phyloP scores from a whole-genome alignment of 2,329 filamentous ascomycete species.

The Cercospora nicotianae region DNA sequence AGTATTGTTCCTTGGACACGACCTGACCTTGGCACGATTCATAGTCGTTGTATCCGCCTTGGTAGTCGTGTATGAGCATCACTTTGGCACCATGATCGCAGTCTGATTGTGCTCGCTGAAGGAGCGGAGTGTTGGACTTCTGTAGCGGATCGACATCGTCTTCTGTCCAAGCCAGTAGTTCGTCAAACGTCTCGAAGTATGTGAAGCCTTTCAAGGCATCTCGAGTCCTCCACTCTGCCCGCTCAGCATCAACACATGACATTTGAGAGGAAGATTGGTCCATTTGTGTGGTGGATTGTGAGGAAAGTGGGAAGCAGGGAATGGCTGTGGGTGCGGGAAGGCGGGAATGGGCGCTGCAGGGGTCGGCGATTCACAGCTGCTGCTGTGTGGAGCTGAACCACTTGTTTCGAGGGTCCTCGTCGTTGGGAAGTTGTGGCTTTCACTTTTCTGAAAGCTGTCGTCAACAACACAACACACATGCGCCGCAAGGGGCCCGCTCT shows the following conservation, averaged over 20 bases:
- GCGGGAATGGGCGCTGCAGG: conserved; percentile 7
- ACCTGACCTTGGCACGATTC: conserved; percentile 40
- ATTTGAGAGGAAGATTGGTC: neutral
- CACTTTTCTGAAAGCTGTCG: conserved; percentile 8
- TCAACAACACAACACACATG: conserved; percentile 4
- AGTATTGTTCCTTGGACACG: conserved; percentile 40
- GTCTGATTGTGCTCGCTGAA: conserved; percentile 28
- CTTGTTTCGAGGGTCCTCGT: conserved; percentile 7
- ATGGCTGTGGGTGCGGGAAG: neutral
- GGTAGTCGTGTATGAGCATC: conserved; percentile 43
- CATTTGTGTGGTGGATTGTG: neutral
- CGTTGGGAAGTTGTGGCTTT: conserved; percentile 5
- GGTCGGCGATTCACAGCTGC: neutral
- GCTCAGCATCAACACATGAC: neutral
- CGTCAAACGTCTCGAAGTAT: conserved; percentile 45
- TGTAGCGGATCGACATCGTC: conserved; percentile 40
- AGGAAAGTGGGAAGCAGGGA: neutral
- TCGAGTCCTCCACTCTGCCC: neutral
- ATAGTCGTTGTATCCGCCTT: conserved; percentile 49
- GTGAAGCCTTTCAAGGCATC: conserved; percentile 37
- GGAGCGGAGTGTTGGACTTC: conserved; percentile 42
- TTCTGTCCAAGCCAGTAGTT: conserved; percentile 40
- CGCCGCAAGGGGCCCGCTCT: conserved; percentile 5
- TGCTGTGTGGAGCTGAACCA: conserved; percentile 3
- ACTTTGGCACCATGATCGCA: conserved; percentile 25